Conservation (phyloP, 768 basidiomycete genomes). For the Suillus variegatus region DNA sequence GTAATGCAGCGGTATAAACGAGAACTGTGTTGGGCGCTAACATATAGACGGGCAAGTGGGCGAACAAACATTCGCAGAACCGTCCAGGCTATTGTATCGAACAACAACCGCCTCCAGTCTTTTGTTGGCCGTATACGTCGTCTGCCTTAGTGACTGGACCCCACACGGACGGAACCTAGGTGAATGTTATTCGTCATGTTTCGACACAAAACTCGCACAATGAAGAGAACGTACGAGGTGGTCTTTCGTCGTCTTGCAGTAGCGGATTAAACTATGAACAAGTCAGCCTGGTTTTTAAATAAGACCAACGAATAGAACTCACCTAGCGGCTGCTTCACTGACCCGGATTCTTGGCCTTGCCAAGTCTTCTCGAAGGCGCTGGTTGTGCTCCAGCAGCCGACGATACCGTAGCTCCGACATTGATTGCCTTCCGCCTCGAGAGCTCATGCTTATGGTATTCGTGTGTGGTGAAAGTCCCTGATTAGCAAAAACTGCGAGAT, state of each 20-base stretch:
- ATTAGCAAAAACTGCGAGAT: conserved; percentile 11
- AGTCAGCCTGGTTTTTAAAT: conserved; percentile 8
- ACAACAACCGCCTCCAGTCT: conserved; percentile 54
- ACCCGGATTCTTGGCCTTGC: conserved; percentile 70
- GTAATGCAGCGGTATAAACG: conserved; percentile 18
- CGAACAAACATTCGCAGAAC: not conserved
- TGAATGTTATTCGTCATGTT: conserved; percentile 16
- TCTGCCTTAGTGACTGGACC: conserved; percentile 90
- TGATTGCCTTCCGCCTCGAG: conserved; percentile 65
- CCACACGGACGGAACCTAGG: conserved; percentile 93
- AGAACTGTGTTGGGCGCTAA: conserved; percentile 6
- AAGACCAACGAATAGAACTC: conserved; percentile 15
- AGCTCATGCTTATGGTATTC: conserved; percentile 47
- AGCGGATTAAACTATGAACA: conserved; percentile 60
- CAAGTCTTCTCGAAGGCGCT: conserved; percentile 69
- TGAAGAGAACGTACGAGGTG: conserved; percentile 49
- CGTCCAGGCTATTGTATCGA: conserved; percentile 50
- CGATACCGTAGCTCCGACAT: conserved; percentile 84
- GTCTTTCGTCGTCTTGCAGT: conserved; percentile 74
- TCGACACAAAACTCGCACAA: not conserved
- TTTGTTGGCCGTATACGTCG: conserved; percentile 87
- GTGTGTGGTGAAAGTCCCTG: conserved; percentile 3
- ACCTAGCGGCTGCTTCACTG: conserved; percentile 73
- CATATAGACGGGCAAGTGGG: conserved; percentile 6
- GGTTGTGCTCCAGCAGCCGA: conserved; percentile 76